phyloP scores from a whole-genome alignment of 495 filamentous ascomycete genomes.

The Lophiostoma macrostomum region DNA sequence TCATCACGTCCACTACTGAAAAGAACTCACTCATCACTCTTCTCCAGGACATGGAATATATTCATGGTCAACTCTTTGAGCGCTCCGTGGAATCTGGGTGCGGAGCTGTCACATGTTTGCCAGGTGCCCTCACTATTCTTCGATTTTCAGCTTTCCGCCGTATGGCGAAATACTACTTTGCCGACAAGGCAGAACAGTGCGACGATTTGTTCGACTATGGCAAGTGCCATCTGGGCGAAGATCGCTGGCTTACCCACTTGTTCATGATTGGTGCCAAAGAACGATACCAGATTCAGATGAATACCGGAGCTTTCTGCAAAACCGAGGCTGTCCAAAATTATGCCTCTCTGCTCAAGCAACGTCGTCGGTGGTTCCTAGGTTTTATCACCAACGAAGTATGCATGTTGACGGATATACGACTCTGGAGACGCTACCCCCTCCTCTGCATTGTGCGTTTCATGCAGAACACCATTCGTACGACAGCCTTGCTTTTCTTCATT shows the following conservation, averaged over 20 bases:
- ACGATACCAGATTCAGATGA: constrained; percentile 94
- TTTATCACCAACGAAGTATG: constrained; percentile 98
- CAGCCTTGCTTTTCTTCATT: constrained; percentile 92
- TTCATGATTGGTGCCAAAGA: constrained; percentile 98
- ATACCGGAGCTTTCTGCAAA: constrained; percentile 96
- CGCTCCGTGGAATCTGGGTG: constrained; percentile 94
- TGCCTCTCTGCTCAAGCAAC: constrained; percentile 83
- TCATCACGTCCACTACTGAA: constrained; percentile 91
- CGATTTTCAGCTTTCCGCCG: constrained; percentile 94
- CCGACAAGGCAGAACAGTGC: constrained; percentile 93
- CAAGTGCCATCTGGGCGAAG: constrained; percentile 93
- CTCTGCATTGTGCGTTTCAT: constrained; percentile 86
- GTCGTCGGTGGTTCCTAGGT: constrained; percentile 93
- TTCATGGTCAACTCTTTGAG: constrained; percentile 96
- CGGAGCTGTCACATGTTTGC: constrained; percentile 91
- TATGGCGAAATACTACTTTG: constrained; percentile 99
- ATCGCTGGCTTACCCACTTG: constrained; percentile 95
- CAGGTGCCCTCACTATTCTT: constrained; percentile 89
- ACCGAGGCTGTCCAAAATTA: constrained; percentile 95
- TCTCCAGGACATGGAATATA: constrained; percentile 96
- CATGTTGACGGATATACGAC: constrained; percentile 91
- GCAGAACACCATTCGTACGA: constrained; percentile 96
- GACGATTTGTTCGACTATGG: constrained; percentile 96
- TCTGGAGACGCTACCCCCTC: constrained; percentile 90
- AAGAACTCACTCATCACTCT: constrained; percentile 88